phyloP scores from a whole-genome alignment of 805 yeast species.

The Yamadazyma sp. region DNA sequence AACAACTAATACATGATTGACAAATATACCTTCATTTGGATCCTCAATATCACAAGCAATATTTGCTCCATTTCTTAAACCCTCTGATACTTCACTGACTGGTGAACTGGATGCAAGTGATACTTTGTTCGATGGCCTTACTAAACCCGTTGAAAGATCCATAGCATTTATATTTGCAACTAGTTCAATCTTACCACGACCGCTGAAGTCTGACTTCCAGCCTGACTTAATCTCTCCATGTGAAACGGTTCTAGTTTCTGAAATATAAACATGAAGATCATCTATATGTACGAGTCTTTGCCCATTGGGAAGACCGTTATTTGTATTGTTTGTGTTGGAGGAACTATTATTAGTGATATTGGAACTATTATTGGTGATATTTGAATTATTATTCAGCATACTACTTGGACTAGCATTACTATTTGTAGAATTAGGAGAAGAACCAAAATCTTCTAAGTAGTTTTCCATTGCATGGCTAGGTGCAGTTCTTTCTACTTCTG shows the following conservation, averaged over 20 bases:
- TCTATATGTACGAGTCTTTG: too few species aligned
- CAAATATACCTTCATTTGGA: constrained; percentile 72
- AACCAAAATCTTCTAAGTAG: constrained; percentile 25
- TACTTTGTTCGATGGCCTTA: constrained; percentile 42
- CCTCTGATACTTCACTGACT: constrained; percentile 22
- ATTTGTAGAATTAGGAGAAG: too few species aligned
- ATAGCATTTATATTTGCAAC: constrained; percentile 67
- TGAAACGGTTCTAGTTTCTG: constrained; percentile 70
- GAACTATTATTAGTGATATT: not conserved
- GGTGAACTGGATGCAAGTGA: constrained; percentile 30
- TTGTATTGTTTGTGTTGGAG: not conserved
- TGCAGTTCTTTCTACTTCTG: constrained; percentile 16
- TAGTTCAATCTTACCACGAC: constrained; percentile 74
- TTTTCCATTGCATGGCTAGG: constrained; percentile 23
- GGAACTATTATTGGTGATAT: too few species aligned
- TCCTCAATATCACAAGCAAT: constrained; percentile 81
- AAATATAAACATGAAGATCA: constrained; percentile 46
- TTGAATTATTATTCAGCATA: too few species aligned
- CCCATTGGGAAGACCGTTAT: not conserved
- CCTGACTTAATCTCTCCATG: constrained; percentile 85
- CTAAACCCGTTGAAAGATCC: constrained; percentile 53
- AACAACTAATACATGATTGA: constrained; percentile 71
- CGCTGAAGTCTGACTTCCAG: constrained; percentile 90
- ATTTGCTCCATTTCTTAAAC: constrained; percentile 43
- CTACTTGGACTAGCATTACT: not conserved